Conservation (phyloP, 768 basidiomycete species). For the Russula sp. region DNA sequence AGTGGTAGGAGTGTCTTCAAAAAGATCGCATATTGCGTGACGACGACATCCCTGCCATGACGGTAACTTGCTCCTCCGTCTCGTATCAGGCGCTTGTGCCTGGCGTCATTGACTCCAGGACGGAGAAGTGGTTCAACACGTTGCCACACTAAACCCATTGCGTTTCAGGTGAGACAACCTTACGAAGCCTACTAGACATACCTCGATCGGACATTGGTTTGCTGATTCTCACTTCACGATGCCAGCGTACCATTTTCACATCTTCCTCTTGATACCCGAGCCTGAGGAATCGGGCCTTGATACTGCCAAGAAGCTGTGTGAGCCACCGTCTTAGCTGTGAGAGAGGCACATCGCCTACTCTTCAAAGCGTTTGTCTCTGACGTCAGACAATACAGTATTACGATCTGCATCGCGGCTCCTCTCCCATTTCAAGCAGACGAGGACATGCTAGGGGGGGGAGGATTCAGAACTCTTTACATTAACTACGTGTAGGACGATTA, state of each 20-base stretch:
- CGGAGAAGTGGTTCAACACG: slow-evolving; percentile 8
- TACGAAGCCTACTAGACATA: neutral
- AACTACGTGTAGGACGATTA: neutral
- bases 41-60: neutral
- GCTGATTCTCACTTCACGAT: slow-evolving; percentile 13
- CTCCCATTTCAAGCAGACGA: slow-evolving; percentile 9
- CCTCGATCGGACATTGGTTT: slow-evolving; percentile 20
- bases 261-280: slow-evolving; percentile 5
- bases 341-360: neutral
- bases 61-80: neutral
- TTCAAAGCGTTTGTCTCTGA: slow-evolving; percentile 14
- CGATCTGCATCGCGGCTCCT: slow-evolving; percentile 6
- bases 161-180: neutral
- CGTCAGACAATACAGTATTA: slow-evolving; percentile 2
- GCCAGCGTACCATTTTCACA: slow-evolving; percentile 3
- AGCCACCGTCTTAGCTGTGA: neutral
- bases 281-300: slow-evolving; percentile 3
- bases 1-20: neutral
- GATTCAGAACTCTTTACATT: neutral
- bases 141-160: slow-evolving; percentile 7
- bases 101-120: neutral
- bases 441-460: slow-evolving; percentile 4
- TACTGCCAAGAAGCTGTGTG: neutral
- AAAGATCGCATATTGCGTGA: neutral
- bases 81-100: slow-evolving; percentile 2